Evolutionary conservation across 257 asterid genomes (phyloP).

Genomic region (Marsdenia floribunda): DNA sequence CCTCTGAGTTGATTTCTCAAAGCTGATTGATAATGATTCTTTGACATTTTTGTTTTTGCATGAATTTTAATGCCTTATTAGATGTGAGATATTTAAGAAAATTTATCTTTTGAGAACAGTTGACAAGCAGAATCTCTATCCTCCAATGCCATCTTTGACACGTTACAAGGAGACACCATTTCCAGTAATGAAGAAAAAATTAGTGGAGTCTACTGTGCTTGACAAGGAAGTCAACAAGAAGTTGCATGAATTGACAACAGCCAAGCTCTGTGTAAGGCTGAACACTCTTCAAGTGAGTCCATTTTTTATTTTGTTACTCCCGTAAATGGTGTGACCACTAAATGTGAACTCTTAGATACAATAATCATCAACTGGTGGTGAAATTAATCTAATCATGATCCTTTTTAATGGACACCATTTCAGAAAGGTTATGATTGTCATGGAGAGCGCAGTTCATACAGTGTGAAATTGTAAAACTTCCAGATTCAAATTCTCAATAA

Average conservation of each 20-base stretch:
- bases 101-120: constrained; percentile 49
- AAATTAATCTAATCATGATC: not conserved
- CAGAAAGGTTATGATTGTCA: not conserved
- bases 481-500: not conserved
- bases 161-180: constrained; percentile 81
- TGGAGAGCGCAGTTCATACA: not conserved
- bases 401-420: not conserved
- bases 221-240: constrained; percentile 52
- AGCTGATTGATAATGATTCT: not conserved
- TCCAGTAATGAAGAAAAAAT: constrained; percentile 71
- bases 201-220: constrained; percentile 48
- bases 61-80: constrained; percentile 6
- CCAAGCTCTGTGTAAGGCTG: constrained; percentile 85
- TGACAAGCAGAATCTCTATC: constrained; percentile 66
- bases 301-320: constrained; percentile 21
- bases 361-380: not conserved
- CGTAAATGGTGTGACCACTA: not conserved
- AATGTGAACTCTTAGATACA: not conserved
- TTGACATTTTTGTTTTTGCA: not conserved
- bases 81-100: constrained; percentile 11
- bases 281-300: constrained; percentile 83
- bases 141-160: constrained; percentile 86
- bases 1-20: constrained; percentile 1
- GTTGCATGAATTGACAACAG: constrained; percentile 63
- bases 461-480: not conserved